Conservation (phyloP, 2,329 filamentous ascomycete species). For the Pseudogymnoascus sp. region DNA sequence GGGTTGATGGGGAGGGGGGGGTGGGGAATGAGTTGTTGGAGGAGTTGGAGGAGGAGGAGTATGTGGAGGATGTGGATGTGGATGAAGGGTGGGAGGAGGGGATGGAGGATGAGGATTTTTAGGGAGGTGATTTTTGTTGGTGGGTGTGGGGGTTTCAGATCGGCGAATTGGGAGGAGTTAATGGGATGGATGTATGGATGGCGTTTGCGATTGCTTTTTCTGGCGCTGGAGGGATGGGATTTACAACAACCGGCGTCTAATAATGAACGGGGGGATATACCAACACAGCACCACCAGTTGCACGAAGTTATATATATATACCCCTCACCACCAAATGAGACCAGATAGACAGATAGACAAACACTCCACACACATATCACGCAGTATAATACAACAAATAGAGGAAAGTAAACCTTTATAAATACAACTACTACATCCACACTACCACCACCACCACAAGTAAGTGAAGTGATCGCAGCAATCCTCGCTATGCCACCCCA, state of each 20-base stretch:
- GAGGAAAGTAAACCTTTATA: background rate
- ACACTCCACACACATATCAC: background rate
- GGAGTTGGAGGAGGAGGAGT: background rate
- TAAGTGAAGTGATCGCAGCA: background rate
- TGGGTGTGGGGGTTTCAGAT: background rate
- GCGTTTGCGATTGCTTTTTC: background rate
- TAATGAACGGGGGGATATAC: background rate
- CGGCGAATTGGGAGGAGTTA: background rate
- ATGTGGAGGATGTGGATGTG: too few relatives aligned
- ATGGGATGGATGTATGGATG: background rate
- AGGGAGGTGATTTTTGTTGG: background rate
- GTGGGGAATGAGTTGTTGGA: background rate
- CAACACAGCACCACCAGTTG: background rate
- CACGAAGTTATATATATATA: background rate
- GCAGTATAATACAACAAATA: background rate
- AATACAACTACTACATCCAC: slow-evolving; percentile 3
- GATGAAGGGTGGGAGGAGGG: slow-evolving; percentile 2
- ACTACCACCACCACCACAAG: background rate
- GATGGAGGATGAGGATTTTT: background rate
- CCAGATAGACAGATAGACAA: background rate
- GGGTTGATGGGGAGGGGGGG: background rate
- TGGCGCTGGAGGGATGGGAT: background rate
- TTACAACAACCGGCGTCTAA: background rate
- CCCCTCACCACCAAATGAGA: background rate
- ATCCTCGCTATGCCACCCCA: background rate